phyloP scores from a whole-genome alignment of 2,329 filamentous ascomycete genomes.

The Trichoderma koningii region DNA sequence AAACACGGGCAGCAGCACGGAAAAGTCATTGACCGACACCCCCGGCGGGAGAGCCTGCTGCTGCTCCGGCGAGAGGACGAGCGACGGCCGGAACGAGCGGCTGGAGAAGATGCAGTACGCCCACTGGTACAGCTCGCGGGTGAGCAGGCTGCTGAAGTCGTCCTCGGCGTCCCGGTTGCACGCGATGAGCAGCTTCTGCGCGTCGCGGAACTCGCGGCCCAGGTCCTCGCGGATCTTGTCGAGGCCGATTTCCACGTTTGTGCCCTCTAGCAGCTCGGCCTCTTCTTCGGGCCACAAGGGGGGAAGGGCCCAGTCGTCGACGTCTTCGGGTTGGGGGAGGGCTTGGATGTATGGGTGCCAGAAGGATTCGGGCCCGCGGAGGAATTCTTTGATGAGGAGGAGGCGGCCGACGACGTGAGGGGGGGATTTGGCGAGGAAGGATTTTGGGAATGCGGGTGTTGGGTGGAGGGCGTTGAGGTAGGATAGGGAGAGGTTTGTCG shows the following conservation, averaged over 20 bases:
- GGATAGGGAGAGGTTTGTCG: conserved; percentile 57
- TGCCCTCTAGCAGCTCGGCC: conserved; percentile 57
- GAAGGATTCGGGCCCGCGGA: conserved; percentile 58
- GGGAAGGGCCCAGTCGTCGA: conserved; percentile 56
- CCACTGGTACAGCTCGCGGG: conserved; percentile 61
- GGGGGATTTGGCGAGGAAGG: conserved; percentile 53
- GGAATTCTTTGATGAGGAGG: conserved; percentile 68
- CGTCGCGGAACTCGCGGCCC: conserved; percentile 49
- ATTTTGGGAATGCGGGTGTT: conserved; percentile 45
- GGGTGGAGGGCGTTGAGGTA: conserved; percentile 55
- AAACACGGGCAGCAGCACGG: conserved; percentile 68
- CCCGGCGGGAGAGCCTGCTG: conserved; percentile 35
- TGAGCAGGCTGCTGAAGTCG: conserved; percentile 42
- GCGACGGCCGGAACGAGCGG: conserved; percentile 63
- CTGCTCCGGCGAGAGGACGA: conserved; percentile 50
- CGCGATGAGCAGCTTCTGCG: conserved; percentile 42
- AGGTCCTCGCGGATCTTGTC: conserved; percentile 51
- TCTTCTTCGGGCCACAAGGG: conserved; percentile 66
- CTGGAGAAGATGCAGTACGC: conserved; percentile 66
- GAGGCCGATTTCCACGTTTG: conserved; percentile 54
- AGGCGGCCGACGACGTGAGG: conserved; percentile 66
- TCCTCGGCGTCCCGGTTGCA: conserved; percentile 32
- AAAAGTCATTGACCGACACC: conserved; percentile 58
- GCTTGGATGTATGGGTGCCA: conserved; percentile 70
- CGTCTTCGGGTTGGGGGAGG: conserved; percentile 62